A percentile compares a stretch with the other conserved stretches of the same genome.
phyloP scores from a whole-genome alignment of 805 yeast genomes.

The Pichia manshurica region DNA sequence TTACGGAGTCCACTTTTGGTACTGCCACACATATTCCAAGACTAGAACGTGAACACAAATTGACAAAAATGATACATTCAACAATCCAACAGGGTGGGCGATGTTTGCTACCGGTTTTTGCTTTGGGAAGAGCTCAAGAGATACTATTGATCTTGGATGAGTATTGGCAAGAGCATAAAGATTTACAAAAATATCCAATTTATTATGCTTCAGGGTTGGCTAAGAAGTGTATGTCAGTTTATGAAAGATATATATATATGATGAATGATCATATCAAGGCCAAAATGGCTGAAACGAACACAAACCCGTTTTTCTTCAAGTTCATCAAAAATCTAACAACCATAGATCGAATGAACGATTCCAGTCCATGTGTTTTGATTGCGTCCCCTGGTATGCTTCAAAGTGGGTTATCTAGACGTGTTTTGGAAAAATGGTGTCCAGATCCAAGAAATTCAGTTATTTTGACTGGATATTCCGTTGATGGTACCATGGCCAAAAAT shows the following conservation, averaged over 20 bases:
- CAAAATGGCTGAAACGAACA: slow-evolving; percentile 66
- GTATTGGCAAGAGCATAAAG: slow-evolving; percentile 84
- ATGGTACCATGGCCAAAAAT: slow-evolving; percentile 95
- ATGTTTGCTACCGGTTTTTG: slow-evolving; percentile 88
- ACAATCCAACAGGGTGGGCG: slow-evolving; percentile 87
- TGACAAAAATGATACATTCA: slow-evolving; percentile 77
- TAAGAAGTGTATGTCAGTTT: slow-evolving; percentile 93
- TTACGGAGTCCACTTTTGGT: slow-evolving; percentile 95
- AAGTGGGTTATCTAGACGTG: slow-evolving; percentile 87
- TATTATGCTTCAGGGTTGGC: slow-evolving; percentile 93
- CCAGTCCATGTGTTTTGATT: slow-evolving; percentile 92
- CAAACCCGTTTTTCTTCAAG: slow-evolving; percentile 88
- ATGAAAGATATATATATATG: slow-evolving; percentile 93
- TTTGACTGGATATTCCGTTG: slow-evolving; percentile 95
- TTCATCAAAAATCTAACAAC: slow-evolving; percentile 74
- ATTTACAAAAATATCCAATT: slow-evolving; percentile 73
- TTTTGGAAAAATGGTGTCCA: slow-evolving; percentile 95
- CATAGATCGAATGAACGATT: slow-evolving; percentile 81
- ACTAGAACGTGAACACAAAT: slow-evolving; percentile 71
- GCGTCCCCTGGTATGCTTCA: slow-evolving; percentile 99
- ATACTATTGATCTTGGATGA: slow-evolving; percentile 84
- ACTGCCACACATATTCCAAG: slow-evolving; percentile 96
- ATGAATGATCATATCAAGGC: slow-evolving; percentile 89
- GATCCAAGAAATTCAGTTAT: slow-evolving; percentile 85
- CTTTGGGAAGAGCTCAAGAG: slow-evolving; percentile 96